phyloP scores from a whole-genome alignment of 1,284 basidiomycete species.

The Xerocomus amazonicus region DNA sequence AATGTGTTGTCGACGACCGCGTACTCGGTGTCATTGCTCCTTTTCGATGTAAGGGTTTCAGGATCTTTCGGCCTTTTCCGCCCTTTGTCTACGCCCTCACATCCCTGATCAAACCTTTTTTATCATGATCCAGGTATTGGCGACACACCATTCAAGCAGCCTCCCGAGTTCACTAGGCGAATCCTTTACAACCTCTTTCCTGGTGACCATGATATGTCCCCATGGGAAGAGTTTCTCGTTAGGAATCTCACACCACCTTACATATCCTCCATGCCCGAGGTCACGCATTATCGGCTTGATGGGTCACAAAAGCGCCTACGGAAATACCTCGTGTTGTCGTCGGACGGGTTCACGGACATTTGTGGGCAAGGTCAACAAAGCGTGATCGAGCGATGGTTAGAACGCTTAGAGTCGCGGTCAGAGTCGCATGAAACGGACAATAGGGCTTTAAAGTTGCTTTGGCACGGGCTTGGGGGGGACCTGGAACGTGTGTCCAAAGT shows the following conservation, averaged over 20 bases:
- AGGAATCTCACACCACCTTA: constrained; percentile 66
- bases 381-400: constrained; percentile 47
- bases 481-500: constrained; percentile 53
- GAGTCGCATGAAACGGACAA: constrained; percentile 15
- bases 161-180: constrained; percentile 62
- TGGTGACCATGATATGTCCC: constrained; percentile 56
- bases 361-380: constrained; percentile 46
- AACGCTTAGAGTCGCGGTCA: constrained; percentile 14
- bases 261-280: constrained; percentile 60
- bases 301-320: constrained; percentile 29
- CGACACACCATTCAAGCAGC: constrained; percentile 69
- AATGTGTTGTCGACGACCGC: constrained; percentile 56
- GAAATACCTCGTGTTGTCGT: constrained; percentile 57
- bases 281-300: constrained; percentile 50
- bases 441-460: constrained; percentile 51
- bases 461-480: constrained; percentile 57
- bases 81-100: neutral
- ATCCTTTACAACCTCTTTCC: constrained; percentile 64
- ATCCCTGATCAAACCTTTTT: constrained; percentile 5
- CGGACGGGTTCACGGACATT: constrained; percentile 65
- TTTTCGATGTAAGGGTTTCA: constrained; percentile 52
- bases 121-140: constrained; percentile 49
- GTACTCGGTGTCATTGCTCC: constrained; percentile 70
- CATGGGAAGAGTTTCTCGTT: constrained; percentile 62
- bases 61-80: neutral